Percentiles rank a stretch among this genome's conserved stretches.
phyloP scores from a whole-genome alignment of 1,284 basidiomycete species.

The Cerrena zonata region DNA sequence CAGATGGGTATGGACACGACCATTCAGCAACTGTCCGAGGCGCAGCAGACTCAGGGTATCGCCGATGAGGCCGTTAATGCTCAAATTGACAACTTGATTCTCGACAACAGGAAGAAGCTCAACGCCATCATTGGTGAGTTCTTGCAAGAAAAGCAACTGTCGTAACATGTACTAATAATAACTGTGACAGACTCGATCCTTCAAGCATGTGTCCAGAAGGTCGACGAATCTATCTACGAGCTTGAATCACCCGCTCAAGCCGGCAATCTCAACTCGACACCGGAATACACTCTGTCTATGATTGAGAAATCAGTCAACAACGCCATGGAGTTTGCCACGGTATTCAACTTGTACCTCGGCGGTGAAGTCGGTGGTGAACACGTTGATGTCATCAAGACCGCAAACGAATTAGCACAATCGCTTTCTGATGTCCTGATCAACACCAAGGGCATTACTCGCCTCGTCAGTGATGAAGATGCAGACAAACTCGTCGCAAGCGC shows the following conservation, averaged over 20 bases:
- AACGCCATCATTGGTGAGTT: conserved; percentile 89
- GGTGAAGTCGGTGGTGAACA: conserved; percentile 89
- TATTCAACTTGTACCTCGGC: conserved; percentile 88
- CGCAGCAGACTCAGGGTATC: conserved; percentile 82
- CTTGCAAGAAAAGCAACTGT: background rate
- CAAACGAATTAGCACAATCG: conserved; percentile 93
- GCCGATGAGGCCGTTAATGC: conserved; percentile 87
- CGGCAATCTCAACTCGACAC: conserved; percentile 93
- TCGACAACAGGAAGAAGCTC: conserved; percentile 96
- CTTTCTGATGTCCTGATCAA: conserved; percentile 88
- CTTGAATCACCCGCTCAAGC: conserved; percentile 91
- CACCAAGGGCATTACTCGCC: conserved; percentile 91
- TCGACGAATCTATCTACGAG: conserved; percentile 96
- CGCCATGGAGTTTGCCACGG: conserved; percentile 91
- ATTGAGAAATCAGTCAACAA: conserved; percentile 94
- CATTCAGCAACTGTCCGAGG: conserved; percentile 82
- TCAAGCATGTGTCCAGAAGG: conserved; percentile 92
- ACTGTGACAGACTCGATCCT: conserved; percentile 80
- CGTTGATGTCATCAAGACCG: conserved; percentile 96
- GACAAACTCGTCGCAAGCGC: conserved; percentile 88
- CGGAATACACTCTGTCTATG: conserved; percentile 96
- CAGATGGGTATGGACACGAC: conserved; percentile 96
- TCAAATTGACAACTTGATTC: conserved; percentile 93
- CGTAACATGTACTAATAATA: conserved; percentile 5
- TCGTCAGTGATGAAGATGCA: conserved; percentile 82